Conservation (phyloP, 2,329 filamentous ascomycete genomes). For the Trichoderma sp. region DNA sequence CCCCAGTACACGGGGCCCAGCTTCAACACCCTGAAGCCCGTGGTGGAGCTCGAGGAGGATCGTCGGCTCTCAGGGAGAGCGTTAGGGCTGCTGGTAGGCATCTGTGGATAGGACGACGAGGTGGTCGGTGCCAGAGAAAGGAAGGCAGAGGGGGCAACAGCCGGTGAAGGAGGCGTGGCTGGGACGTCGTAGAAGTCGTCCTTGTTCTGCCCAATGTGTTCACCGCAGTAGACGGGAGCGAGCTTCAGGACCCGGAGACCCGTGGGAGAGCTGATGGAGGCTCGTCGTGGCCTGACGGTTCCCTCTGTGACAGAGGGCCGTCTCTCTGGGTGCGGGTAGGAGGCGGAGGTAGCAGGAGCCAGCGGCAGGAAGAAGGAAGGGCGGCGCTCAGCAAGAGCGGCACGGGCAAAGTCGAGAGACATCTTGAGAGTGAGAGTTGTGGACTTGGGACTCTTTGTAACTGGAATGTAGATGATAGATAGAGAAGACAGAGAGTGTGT, state of each 20-base stretch:
- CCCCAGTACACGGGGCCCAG: constrained; percentile 67
- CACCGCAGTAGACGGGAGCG: constrained; percentile 65
- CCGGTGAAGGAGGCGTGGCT: constrained; percentile 17
- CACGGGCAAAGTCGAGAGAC: constrained; percentile 29
- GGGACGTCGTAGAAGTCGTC: constrained; percentile 55
- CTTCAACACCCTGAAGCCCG: constrained; percentile 59
- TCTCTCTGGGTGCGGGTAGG: constrained; percentile 52
- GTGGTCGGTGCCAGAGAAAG: constrained; percentile 62
- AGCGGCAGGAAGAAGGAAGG: constrained; percentile 55
- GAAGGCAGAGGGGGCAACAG: constrained; percentile 44
- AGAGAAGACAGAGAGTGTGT: neutral
- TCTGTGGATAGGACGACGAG: constrained; percentile 58
- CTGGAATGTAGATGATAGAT: neutral
- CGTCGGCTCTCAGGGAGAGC: constrained; percentile 46
- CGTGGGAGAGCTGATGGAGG: constrained; percentile 52
- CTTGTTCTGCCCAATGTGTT: constrained; percentile 59
- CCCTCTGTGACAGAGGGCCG: constrained; percentile 30
- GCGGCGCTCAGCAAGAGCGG: constrained; percentile 27
- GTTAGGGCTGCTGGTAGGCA: constrained; percentile 38
- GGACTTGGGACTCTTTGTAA: neutral
- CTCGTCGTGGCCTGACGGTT: constrained; percentile 48
- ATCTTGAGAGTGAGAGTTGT: constrained; percentile 3
- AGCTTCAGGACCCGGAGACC: constrained; percentile 62
- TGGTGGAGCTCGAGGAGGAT: constrained; percentile 54
- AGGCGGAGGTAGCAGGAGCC: constrained; percentile 60